Evolutionary conservation across 2,329 filamentous ascomycete genomes (phyloP).

Genomic region (Beauveria sp.): DNA sequence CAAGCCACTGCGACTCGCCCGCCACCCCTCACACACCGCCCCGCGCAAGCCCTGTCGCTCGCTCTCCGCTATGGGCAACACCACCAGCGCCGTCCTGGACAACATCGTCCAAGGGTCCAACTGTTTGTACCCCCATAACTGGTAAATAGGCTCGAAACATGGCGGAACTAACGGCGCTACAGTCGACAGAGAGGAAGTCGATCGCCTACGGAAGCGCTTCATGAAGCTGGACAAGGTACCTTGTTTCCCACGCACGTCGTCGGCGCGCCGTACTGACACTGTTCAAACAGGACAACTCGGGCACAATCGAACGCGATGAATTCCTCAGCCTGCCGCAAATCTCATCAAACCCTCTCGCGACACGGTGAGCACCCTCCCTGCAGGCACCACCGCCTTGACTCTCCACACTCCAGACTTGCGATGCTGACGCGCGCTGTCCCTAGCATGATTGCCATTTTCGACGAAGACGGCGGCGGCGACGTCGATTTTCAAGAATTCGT

Average conservation of each 20-base stretch:
- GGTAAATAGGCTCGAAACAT: neutral
- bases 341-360: constrained; percentile 93
- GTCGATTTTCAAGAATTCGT: constrained; percentile 99
- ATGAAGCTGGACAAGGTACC: constrained; percentile 97
- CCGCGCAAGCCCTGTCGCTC: neutral
- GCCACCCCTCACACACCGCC: neutral
- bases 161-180: neutral
- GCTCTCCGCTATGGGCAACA: constrained; percentile 52
- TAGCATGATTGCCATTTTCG: constrained; percentile 98
- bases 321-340: constrained; percentile 96
- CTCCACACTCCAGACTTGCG: neutral
- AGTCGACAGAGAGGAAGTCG: constrained; percentile 98
- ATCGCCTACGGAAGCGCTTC: constrained; percentile 89
- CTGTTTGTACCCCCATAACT: constrained; percentile 48
- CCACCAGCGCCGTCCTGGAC: constrained; percentile 71
- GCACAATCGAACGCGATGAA: constrained; percentile 96
- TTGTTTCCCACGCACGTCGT: neutral
- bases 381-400: neutral
- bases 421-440: neutral
- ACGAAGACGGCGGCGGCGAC: constrained; percentile 94
- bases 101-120: constrained; percentile 95
- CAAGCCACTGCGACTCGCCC: neutral
- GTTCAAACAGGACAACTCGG: constrained; percentile 73
- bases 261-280: neutral
- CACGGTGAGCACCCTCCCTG: constrained; percentile 51